These are phyloP conservation scores for Sicyos edulis DNA, from an alignment of 306 rosid species.

Conservation along the genomic window DNA sequence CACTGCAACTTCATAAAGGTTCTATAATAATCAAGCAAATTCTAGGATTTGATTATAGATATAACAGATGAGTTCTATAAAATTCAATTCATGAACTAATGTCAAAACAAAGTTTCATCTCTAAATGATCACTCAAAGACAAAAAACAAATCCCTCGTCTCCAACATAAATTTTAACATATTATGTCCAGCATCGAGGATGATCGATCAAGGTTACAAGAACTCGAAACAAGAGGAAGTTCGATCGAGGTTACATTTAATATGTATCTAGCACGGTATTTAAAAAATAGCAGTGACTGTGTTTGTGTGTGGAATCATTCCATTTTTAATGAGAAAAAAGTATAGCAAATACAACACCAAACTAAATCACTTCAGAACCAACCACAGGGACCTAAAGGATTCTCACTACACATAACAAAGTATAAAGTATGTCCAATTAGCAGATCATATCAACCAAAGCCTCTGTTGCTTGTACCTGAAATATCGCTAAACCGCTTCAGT, in stretches of 20 bases:
- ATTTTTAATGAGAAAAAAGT: neutral
- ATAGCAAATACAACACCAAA: constrained; percentile 12
- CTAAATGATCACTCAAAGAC: too few species aligned
- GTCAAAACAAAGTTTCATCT: too few species aligned
- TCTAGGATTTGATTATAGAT: too few species aligned
- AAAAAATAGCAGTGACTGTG: neutral
- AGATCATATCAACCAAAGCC: constrained; percentile 26
- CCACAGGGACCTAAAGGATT: constrained; percentile 31
- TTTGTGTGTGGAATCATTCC: neutral
- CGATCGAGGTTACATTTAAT: constrained; percentile 4
- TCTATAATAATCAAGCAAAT: too few species aligned
- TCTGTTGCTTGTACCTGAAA: constrained; percentile 36
- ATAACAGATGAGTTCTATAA: too few species aligned
- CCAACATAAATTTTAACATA: too few species aligned
- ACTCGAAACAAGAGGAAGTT: neutral
- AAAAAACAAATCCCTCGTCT: too few species aligned
- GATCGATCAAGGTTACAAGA: too few species aligned
- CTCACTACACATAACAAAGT: constrained; percentile 28
- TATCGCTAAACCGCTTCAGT: constrained; percentile 20
- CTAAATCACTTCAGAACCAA: constrained; percentile 21
- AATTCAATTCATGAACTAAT: too few species aligned
- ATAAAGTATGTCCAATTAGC: constrained; percentile 23
- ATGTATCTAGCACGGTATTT: neutral
- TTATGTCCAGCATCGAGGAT: too few species aligned
- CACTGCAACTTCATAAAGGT: too few species aligned